Conservation (phyloP, 257 asterid species). For the Capsicum baccatum region DNA sequence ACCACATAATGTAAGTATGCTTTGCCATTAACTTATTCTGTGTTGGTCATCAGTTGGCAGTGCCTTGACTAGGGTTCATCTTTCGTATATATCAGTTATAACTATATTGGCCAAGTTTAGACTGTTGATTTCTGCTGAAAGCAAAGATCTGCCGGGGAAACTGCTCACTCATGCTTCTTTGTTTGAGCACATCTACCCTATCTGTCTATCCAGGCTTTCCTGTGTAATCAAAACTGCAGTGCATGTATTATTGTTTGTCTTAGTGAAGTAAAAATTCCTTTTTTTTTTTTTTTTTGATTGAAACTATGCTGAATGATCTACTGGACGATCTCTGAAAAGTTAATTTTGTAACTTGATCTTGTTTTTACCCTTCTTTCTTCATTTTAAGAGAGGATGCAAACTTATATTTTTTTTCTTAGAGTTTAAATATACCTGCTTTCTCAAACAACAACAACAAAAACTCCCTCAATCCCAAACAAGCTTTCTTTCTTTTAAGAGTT, state of each 20-base stretch:
- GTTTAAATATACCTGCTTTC: conserved; percentile 11
- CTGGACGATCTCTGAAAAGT: background rate
- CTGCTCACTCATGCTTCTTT: background rate
- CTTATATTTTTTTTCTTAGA: conserved; percentile 6
- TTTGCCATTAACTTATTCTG: background rate
- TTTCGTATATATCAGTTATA: background rate
- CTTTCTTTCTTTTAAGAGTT: conserved; percentile 21
- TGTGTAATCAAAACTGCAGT: background rate
- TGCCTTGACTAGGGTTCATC: background rate
- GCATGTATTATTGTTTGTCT: background rate
- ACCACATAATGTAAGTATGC: background rate
- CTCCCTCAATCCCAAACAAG: background rate
- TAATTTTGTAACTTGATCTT: background rate
- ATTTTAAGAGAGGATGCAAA: background rate
- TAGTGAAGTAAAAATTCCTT: background rate
- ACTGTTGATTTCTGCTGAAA: conserved; percentile 7
- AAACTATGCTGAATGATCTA: background rate
- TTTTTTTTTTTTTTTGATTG: background rate
- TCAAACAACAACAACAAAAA: background rate
- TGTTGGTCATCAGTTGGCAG: background rate
- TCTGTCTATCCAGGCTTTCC: conserved; percentile 5
- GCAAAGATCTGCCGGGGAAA: background rate
- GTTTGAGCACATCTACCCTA: background rate
- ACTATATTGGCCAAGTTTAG: background rate
- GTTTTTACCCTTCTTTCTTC: background rate